Evolutionary conservation across 2,329 filamentous ascomycete genomes (phyloP).

Genomic region (Colletotrichum melonis): DNA sequence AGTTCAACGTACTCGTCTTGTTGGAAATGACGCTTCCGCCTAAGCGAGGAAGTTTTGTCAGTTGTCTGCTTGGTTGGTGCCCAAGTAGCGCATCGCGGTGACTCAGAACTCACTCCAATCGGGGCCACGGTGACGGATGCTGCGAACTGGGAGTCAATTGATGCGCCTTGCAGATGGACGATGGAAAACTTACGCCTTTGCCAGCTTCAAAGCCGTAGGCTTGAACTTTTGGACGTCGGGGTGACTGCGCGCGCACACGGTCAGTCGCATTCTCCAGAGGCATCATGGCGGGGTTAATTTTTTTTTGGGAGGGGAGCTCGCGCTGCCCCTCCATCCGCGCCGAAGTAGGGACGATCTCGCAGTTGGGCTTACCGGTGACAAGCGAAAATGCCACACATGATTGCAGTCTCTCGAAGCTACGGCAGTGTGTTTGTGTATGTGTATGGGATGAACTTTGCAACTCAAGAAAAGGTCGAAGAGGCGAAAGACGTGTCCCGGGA

Average conservation of each 20-base stretch:
- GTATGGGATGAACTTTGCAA: slow-evolving; percentile 16
- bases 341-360: slow-evolving; percentile 31
- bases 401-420: slow-evolving; percentile 51
- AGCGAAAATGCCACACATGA: slow-evolving; percentile 97
- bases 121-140: slow-evolving; percentile 93
- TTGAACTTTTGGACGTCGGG: slow-evolving; percentile 97
- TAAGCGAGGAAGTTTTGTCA: slow-evolving; percentile 52
- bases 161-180: slow-evolving; percentile 28
- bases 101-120: slow-evolving; percentile 88
- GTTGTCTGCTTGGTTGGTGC: slow-evolving; percentile 37
- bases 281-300: slow-evolving; percentile 45
- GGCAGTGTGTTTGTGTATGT: slow-evolving; percentile 11
- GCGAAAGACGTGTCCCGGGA: slow-evolving; percentile 17
- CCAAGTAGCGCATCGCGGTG: slow-evolving; percentile 32
- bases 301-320: slow-evolving; percentile 40
- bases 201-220: slow-evolving; percentile 90
- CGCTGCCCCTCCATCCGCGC: slow-evolving; percentile 50
- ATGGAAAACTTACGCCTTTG: slow-evolving; percentile 81
- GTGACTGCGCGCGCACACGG: slow-evolving; percentile 65
- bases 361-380: slow-evolving; percentile 77
- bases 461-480: slow-evolving; percentile 6
- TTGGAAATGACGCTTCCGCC: slow-evolving; percentile 90
- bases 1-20: slow-evolving; percentile 81
- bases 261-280: slow-evolving; percentile 38
- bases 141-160: slow-evolving; percentile 60